Percentiles rank a stretch among this genome's conserved stretches.
phyloP scores from a whole-genome alignment of 495 filamentous ascomycete species.

The Aspergillus baeticus region DNA sequence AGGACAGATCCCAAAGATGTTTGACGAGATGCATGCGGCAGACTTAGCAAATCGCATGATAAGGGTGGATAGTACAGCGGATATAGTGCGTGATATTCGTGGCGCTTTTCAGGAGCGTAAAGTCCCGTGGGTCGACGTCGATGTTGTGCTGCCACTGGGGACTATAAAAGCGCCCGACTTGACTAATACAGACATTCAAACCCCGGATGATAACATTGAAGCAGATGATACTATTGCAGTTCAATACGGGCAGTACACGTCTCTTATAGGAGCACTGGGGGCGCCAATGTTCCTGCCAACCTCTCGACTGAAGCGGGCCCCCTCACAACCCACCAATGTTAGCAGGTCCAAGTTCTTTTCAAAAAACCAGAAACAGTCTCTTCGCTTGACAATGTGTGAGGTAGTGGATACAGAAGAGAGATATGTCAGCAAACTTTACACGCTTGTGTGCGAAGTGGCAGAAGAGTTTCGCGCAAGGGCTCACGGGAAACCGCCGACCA shows the following conservation, averaged over 20 bases:
- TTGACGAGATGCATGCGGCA: conserved; percentile 90
- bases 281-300: conserved; percentile 85
- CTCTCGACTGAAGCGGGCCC: conserved; percentile 78
- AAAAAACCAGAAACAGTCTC: conserved; percentile 75
- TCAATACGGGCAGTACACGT: conserved; percentile 71
- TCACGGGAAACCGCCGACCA: conserved; percentile 52
- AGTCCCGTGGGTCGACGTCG: conserved; percentile 80
- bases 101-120: conserved; percentile 73
- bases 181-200: conserved; percentile 41
- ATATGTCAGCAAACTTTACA: conserved; percentile 82
- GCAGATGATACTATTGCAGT: conserved; percentile 56
- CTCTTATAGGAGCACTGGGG: conserved; percentile 74
- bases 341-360: conserved; percentile 71
- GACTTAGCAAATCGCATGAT: conserved; percentile 81
- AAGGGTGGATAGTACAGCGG: conserved; percentile 68
- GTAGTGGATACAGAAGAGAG: conserved; percentile 90
- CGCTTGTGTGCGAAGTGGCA: conserved; percentile 72
- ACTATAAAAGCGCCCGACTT: conserved; percentile 54
- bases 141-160: conserved; percentile 78
- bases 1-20: conserved; percentile 58
- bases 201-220: conserved; percentile 27
- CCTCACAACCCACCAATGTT: conserved; percentile 78
- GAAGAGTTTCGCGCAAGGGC: conserved; percentile 71
- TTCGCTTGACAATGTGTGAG: conserved; percentile 89
- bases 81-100: conserved; percentile 69